These are phyloP conservation scores for Lodderomyces margitis DNA, from an alignment of 1,139 yeast species.

Conservation along the genomic window DNA sequence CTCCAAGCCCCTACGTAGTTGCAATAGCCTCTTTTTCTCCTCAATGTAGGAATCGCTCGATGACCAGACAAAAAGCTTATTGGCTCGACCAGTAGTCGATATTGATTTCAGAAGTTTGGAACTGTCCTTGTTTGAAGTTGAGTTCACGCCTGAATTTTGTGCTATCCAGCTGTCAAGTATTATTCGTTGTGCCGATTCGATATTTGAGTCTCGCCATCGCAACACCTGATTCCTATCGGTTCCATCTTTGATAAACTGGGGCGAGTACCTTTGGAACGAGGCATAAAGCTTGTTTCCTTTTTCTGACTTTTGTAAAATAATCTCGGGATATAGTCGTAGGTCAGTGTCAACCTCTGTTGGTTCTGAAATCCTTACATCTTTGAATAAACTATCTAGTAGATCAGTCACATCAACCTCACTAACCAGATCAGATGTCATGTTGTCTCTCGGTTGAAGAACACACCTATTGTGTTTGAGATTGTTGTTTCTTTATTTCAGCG, in stretches of 20 bases:
- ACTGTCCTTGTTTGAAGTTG: not conserved
- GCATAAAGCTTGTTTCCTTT: slow-evolving; percentile 33
- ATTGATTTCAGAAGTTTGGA: slow-evolving; percentile 3
- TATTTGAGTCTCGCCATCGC: slow-evolving; percentile 35
- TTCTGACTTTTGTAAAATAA: slow-evolving; percentile 30
- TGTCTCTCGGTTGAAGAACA: too few relatives aligned
- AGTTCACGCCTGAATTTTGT: slow-evolving; percentile 8
- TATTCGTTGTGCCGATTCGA: slow-evolving; percentile 28
- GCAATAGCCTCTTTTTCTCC: slow-evolving; percentile 30
- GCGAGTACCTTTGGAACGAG: slow-evolving; percentile 34
- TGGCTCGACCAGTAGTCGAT: slow-evolving; percentile 19
- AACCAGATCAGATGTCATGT: slow-evolving; percentile 5
- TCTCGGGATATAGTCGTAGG: slow-evolving; percentile 31
- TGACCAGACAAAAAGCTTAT: slow-evolving; percentile 45
- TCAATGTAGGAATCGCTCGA: slow-evolving; percentile 41
- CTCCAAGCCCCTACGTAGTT: slow-evolving; percentile 6
- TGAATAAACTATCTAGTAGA: slow-evolving; percentile 9
- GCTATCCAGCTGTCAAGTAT: slow-evolving; percentile 30
- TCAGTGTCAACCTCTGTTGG: slow-evolving; percentile 1
- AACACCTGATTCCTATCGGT: slow-evolving; percentile 18
- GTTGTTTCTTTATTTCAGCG: not conserved
- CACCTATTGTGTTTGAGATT: too few relatives aligned
- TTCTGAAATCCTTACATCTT: slow-evolving; percentile 1
- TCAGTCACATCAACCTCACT: slow-evolving; percentile 1
- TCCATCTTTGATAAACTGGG: slow-evolving; percentile 31